Evolutionary conservation across 2,329 filamentous ascomycete species (phyloP).

Genomic region (Claviceps monticola): DNA sequence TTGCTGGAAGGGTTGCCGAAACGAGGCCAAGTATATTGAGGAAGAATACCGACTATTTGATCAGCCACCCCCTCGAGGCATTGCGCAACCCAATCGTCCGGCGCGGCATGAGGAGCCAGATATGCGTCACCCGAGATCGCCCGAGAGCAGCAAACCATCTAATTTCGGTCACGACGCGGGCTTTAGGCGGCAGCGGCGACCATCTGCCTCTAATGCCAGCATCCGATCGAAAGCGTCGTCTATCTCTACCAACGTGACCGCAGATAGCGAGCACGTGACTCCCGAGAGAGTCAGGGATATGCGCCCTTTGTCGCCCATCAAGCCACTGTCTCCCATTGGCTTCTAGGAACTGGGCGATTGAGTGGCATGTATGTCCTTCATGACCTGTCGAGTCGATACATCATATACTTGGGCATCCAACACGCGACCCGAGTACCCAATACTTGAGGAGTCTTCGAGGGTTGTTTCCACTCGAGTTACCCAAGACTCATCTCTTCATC

Average conservation of each 20-base stretch:
- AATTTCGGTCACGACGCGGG: slow-evolving; percentile 20
- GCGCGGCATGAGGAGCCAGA: slow-evolving; percentile 9
- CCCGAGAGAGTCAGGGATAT: slow-evolving; percentile 25
- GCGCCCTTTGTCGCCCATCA: slow-evolving; percentile 49
- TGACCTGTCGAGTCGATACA: slow-evolving; percentile 4
- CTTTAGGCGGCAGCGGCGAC: slow-evolving; percentile 28
- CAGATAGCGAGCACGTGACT: slow-evolving; percentile 24
- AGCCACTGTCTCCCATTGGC: slow-evolving; percentile 49
- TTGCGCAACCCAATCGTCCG: slow-evolving; percentile 23
- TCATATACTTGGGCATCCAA: not conserved
- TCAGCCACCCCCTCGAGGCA: slow-evolving; percentile 38
- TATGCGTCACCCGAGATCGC: slow-evolving; percentile 35
- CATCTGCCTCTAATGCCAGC: slow-evolving; percentile 29
- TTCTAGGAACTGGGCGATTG: slow-evolving; percentile 23
- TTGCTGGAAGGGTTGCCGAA: slow-evolving; percentile 94
- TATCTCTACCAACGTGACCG: slow-evolving; percentile 32
- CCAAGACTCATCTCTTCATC: not conserved
- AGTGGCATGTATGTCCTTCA: not conserved
- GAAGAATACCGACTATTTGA: slow-evolving; percentile 51
- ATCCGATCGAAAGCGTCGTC: slow-evolving; percentile 28
- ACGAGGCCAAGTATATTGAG: slow-evolving; percentile 67
- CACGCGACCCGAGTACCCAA: slow-evolving; percentile 1
- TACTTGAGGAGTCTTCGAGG: not conserved
- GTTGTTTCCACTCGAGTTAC: not conserved
- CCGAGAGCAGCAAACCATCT: slow-evolving; percentile 47